A percentile compares a stretch with the other conserved stretches of the same genome.
phyloP scores from a whole-genome alignment of 257 asterid species.

The Nicotiana obtusifolia region DNA sequence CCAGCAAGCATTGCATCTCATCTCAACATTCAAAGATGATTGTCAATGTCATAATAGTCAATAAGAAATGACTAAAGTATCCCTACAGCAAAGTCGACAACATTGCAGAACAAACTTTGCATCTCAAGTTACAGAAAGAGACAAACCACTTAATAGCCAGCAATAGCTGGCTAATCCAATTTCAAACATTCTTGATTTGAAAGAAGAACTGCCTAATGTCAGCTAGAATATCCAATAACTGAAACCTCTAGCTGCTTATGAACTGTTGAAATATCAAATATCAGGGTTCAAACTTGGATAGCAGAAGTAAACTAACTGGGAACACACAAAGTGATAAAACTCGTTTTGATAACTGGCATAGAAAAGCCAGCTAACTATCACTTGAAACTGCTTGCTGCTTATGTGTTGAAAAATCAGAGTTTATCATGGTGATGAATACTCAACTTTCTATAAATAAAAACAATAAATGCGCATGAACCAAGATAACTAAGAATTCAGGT shows the following conservation, averaged over 20 bases:
- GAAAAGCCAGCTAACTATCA: background rate
- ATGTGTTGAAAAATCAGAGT: background rate
- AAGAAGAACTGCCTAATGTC: background rate
- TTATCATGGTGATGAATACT: background rate
- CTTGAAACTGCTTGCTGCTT: background rate
- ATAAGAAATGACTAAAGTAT: background rate
- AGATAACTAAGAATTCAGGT: background rate
- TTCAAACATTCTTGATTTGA: background rate
- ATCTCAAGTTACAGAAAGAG: background rate
- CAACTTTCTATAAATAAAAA: background rate
- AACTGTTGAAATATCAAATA: background rate
- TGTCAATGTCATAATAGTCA: background rate
- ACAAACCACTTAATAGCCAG: background rate
- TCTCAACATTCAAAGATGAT: constrained; percentile 29
- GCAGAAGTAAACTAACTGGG: background rate
- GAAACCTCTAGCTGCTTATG: background rate
- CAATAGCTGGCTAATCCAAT: background rate
- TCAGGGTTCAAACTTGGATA: background rate
- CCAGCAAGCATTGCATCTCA: constrained; percentile 99
- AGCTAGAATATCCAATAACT: background rate
- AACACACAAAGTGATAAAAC: background rate
- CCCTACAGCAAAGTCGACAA: background rate
- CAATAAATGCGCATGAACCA: background rate
- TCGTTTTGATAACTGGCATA: background rate
- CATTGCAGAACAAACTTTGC: background rate